Conservation (phyloP, 805 yeast species). For the Wickerhamomyces kurtzmanii region DNA sequence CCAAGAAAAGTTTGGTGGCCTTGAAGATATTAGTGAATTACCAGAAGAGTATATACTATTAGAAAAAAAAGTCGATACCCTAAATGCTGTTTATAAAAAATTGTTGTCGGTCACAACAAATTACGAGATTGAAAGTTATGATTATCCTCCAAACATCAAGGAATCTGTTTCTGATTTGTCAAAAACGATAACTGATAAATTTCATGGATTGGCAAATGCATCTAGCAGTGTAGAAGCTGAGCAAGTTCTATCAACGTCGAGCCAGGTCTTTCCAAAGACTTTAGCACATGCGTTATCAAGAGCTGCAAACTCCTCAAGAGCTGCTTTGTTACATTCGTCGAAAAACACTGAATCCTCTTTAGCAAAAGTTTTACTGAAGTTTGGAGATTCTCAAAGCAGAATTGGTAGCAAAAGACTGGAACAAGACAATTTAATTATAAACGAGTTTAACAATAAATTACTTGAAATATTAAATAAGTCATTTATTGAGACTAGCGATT, state of each 20-base stretch:
- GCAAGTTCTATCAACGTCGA: constrained; percentile 29
- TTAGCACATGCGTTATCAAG: constrained; percentile 62
- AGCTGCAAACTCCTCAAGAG: constrained; percentile 41
- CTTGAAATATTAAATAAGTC: constrained; percentile 41
- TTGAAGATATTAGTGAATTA: constrained; percentile 61
- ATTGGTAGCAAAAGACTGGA: constrained; percentile 61
- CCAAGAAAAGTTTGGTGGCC: constrained; percentile 53
- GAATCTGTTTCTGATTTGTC: constrained; percentile 60
- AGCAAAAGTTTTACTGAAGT: constrained; percentile 24
- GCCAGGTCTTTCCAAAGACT: constrained; percentile 46
- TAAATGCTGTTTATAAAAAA: constrained; percentile 49
- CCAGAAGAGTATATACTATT: constrained; percentile 64
- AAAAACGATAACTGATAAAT: constrained; percentile 42
- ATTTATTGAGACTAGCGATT: constrained; percentile 48
- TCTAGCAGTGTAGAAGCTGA: constrained; percentile 60
- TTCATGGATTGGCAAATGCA: constrained; percentile 53
- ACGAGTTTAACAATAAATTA: constrained; percentile 49
- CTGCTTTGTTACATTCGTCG: constrained; percentile 22
- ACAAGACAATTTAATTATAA: constrained; percentile 56
- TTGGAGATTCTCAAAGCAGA: constrained; percentile 46
- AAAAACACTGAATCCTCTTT: constrained; percentile 17
- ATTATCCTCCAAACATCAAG: constrained; percentile 70
- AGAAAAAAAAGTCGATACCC: constrained; percentile 57
- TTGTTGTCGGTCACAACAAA: constrained; percentile 44
- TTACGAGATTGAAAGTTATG: constrained; percentile 67